Base-by-base conservation (phyloP, 768 basidiomycete species). In the Leccinum fibrillosum region DNA sequence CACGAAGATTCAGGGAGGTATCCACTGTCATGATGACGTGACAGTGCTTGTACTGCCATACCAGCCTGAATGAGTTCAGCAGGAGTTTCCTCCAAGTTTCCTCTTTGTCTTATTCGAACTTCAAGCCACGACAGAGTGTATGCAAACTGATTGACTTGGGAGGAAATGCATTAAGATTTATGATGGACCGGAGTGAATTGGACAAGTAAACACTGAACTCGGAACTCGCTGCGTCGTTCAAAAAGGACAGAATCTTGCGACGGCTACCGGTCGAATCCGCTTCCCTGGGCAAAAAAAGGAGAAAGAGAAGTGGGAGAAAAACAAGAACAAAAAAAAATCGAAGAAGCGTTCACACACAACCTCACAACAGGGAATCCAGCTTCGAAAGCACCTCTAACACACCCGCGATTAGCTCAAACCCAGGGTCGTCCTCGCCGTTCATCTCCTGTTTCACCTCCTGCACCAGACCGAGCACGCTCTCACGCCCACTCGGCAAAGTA, bases 381-480 rank as follows among this genome's bases (percentile, higher is more conserved):
- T 94, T 90, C 53, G 89, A 89, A 62, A 97, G 82, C 48, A 98
- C 94, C 76, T 97, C 94, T 60, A 98, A 74, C 35, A 98, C 94
- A 0, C 92, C 94, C 5, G 92, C 92, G 10, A 98, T 78, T 53
- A 98, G 80, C 78, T 99, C 97, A 64, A 97, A 91, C 49, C 86
- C 86, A 48, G 89, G 73, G 72, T 98, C 96, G 67, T 90, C 92
- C 42, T 89, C 86, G 21, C 80, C 81, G 12, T 74, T 72, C 71
- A 85, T 78, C 78, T 93, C 91, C 69, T 84, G 85, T 71, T 82
- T 83, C 47, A 85, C 89, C 67, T 89, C 92, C 58, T 80, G 77
- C 30, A 93, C 77, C 44, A 94, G 77, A 23, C 89, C 91, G n/a
- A 86, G 72, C 35, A 92, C 80, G 47, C 84, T 80, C 71, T 91